Base-by-base conservation (phyloP, 257 asterid species). In the Dorcoceras hygrometricum region DNA sequence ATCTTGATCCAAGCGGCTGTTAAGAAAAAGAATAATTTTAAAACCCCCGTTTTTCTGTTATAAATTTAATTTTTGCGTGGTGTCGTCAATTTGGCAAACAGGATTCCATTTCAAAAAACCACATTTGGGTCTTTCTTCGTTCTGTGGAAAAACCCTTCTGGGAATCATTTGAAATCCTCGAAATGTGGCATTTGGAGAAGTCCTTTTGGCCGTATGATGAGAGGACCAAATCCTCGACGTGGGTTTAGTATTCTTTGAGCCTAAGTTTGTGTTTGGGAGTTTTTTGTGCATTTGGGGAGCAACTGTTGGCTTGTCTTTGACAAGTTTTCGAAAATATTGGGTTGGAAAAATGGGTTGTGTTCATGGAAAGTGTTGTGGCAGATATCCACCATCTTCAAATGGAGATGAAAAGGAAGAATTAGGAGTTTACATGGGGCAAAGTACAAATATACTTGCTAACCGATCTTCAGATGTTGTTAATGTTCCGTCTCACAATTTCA, bases 291-390 rank as follows among this genome's bases (percentile, higher is more conserved):
- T 43, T 76, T 81, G 81, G 84, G 78, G 78, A 69, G 70, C 67
- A 57, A 73, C 59, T 39, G 66, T 61, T 65, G 59, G 8, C 12
- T n/a, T 65, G 72, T 71, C 58, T 62, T 70, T 29, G 61, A 63
- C 57, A 64, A 68, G 71, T 60, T 71, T 72, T 71, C 50, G 70
- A 71, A 60, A 34, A n/a, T n/a, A n/a, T 39, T 39, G 31, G 57
- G 62, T 77, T 56, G 46, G 71, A 59, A 75, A 63, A 67, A 93
- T 93, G 98, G 98, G 98, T 20, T 93, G 98, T 69, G 70, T 89
- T 69, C 91, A 84, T 60, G 91, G 83, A n/a, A 93, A 93, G 79
- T 93, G 98, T 61, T 89, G 98, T 75, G 79, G 87, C 50, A 81
- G 61, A 67, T 71, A 48, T 55, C 73, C 87, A n/a, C 32, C 71